Base-by-base conservation (phyloP, 495 filamentous ascomycete species). In the Aspergillus taichungensis region DNA sequence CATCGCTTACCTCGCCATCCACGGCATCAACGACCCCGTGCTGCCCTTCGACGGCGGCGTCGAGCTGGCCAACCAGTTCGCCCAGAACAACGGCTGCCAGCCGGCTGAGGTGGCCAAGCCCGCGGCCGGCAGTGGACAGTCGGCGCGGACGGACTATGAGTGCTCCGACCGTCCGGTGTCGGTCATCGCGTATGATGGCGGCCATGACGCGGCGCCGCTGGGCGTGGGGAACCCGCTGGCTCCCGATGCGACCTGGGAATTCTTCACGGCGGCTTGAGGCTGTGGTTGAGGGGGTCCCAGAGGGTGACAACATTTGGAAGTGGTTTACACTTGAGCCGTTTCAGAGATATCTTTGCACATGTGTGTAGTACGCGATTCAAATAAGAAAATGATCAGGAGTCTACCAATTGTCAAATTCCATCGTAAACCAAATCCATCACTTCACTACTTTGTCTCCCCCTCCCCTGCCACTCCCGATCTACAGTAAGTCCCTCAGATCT, bases 1-100 rank as follows among this genome's bases (percentile, higher is more conserved):
- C 5, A 60, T 74, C 18, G 69, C 69, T 4, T 74, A 72, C 45
- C 66, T 69, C 37, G 63, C 56, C 28, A 59, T 68, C 51, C 69
- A 72, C 46, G 71, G 71, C 8, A 51, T 59, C 9, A 51, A 38
- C 13, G 71, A 74, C 38, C 24, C 18, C 11, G 67, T 71, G 5
- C 55, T 74, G 6, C 59, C 59, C 1, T 55, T 73, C n/a, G 32
- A 46, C 0, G 54, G 50, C 6, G 68, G 62, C n/a, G 47, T 61
- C 7, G 31, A 55, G 49, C 54, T 71, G 54, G 45, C 60, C 5
- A 66, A 71, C 46, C 51, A 48, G 6, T 73, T 70, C 41, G 56
- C 64, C 11, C 55, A 54, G 41, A 65, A 64, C 37, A 71, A 73
- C 40, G 57, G 60, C 1, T 73, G 69, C 38, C 40, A 51, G 31